Evolutionary conservation across 345 rosid genomes (phyloP).

Genomic region (Psidium friedrichsthalianum): DNA sequence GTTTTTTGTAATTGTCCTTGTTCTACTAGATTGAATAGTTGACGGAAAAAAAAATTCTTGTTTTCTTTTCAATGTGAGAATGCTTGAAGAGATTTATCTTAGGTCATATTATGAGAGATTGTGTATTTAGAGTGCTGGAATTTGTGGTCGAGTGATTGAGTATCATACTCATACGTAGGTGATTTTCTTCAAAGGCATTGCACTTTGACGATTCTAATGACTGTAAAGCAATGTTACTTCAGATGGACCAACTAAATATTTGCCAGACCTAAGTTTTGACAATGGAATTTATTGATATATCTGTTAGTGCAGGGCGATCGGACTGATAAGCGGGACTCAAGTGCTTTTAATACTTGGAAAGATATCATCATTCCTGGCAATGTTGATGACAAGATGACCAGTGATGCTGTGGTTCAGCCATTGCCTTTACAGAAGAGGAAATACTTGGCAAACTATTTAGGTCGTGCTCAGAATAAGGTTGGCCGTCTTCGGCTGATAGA

Average conservation of each 20-base stretch:
- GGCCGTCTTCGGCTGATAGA: constrained; percentile 80
- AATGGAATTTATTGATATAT: neutral
- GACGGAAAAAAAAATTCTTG: neutral
- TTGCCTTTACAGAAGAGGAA: constrained; percentile 67
- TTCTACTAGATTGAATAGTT: neutral
- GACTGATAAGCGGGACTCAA: constrained; percentile 82
- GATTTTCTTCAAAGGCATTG: neutral
- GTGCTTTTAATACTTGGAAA: constrained; percentile 96
- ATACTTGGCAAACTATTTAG: constrained; percentile 82
- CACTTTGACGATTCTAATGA: neutral
- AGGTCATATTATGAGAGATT: neutral
- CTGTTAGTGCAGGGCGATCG: constrained; percentile 69
- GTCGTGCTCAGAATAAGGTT: constrained; percentile 83
- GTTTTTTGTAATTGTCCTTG: neutral
- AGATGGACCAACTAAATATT: neutral
- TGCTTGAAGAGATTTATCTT: neutral
- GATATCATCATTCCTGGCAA: constrained; percentile 95
- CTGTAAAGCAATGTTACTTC: neutral
- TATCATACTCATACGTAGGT: neutral
- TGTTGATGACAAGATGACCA: constrained; percentile 83
- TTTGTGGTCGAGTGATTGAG: neutral
- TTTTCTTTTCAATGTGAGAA: neutral
- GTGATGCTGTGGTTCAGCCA: constrained; percentile 45
- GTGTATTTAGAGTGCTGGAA: neutral
- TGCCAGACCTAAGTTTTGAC: no score